Evolutionary conservation across 2,329 filamentous ascomycete genomes (phyloP), one percentile per base, ranked within the genome.

Genomic region (Malbranchea zuffiana): DNA sequence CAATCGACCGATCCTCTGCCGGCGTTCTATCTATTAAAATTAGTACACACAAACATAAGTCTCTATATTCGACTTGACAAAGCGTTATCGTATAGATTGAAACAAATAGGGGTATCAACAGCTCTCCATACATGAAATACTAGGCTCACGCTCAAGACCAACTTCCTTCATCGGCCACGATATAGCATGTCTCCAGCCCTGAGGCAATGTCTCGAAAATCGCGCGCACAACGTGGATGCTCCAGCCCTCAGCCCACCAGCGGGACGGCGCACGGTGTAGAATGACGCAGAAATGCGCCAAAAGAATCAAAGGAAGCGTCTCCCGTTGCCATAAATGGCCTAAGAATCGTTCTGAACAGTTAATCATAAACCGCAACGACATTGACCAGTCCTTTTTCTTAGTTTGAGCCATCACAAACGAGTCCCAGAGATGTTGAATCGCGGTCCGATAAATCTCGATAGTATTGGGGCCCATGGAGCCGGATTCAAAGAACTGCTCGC

Each of bases 281-380:
- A 63, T 39, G 4, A 61, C 49, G 12, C 57, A 59, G 36, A 55
- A 62, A 36, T 62, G 51, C 6, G 57, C 59, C 6, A 62, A 41
- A 12, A 63, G 50, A 17, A 61, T 51, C 10, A 63, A 41, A 1
- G 57, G 57, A 12, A 55, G 48, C 1, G 44, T 39, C 19, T 59
- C 51, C 34, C 52, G 53, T 25, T 46, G 37, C 20, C 54, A 51
- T 16, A 60, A 39, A 48, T 47, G 42, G 44, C 51, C 2, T 37
- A 62, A 24, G 15, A 40, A 30, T n/a, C 19, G 23, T 54, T 44
- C 39, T 1, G 44, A 32, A 25, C 40, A 36, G 26, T 40, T 44
- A 8, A 44, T 42, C 8, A 39, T 33, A 13, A 44, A 46, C 24
- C 41, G 37, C 19, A 46, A 30, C 4, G 36, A 29, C 41, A 46